These are phyloP conservation scores for Rhizopogon vesiculosus DNA, from an alignment of 768 basidiomycete species.

Conservation along the genomic window DNA sequence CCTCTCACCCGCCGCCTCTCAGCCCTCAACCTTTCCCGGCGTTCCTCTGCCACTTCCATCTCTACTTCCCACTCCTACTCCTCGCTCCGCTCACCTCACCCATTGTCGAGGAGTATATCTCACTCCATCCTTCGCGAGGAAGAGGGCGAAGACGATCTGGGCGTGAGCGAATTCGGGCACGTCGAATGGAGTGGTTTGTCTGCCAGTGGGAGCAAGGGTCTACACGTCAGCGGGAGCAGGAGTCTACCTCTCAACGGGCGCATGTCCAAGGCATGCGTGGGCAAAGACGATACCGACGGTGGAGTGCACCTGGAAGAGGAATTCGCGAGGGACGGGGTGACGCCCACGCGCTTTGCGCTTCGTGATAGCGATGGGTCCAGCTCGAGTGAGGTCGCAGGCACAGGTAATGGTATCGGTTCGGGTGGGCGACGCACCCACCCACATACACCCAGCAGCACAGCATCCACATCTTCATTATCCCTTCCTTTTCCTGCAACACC, in stretches of 20 bases:
- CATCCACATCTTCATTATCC: slow-evolving; percentile 20
- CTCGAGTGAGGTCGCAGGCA: slow-evolving; percentile 9
- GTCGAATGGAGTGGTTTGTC: no score
- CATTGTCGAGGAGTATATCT: slow-evolving; percentile 23
- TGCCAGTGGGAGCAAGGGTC: background rate
- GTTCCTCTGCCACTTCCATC: slow-evolving; percentile 42
- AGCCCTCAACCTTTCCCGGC: slow-evolving; percentile 44
- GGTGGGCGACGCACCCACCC: slow-evolving; percentile 11
- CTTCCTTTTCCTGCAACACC: slow-evolving; percentile 25
- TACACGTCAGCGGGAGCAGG: background rate
- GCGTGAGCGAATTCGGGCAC: slow-evolving; percentile 21
- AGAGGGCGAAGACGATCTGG: slow-evolving; percentile 10
- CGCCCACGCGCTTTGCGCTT: slow-evolving; percentile 25
- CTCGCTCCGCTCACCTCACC: slow-evolving; percentile 4
- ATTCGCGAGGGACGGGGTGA: slow-evolving; percentile 14
- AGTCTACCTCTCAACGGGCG: background rate
- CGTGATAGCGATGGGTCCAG: slow-evolving; percentile 21
- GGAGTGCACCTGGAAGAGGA: background rate
- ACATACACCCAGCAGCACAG: slow-evolving; percentile 25
- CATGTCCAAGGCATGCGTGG: background rate
- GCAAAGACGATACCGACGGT: background rate
- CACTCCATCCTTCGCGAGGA: slow-evolving; percentile 28
- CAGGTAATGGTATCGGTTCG: background rate
- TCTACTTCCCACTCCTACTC: slow-evolving; percentile 10
- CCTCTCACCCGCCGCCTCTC: slow-evolving; percentile 62